phyloP scores from a whole-genome alignment of 805 yeast genomes.

The Teunomyces kruisii region DNA sequence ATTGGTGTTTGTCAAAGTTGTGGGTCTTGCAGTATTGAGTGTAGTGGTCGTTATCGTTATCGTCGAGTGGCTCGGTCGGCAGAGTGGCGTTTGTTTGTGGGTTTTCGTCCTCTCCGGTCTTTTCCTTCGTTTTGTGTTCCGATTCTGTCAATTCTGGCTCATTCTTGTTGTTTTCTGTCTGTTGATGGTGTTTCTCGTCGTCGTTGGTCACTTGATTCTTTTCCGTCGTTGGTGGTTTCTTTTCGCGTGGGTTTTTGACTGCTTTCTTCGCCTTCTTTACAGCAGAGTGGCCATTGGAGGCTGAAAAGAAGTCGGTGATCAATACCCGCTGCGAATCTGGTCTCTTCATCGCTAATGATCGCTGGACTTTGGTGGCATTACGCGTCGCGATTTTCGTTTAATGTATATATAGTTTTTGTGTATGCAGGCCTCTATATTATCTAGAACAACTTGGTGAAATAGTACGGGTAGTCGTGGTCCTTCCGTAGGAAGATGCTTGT shows the following conservation, averaged over 20 bases:
- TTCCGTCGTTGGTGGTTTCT: not conserved
- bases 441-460: slow-evolving; percentile 29
- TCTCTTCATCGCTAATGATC: not conserved
- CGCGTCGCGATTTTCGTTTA: not conserved
- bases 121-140: not conserved
- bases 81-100: not conserved
- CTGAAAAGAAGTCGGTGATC: slow-evolving; percentile 20
- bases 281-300: not conserved
- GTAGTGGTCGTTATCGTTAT: too few species aligned
- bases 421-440: not conserved
- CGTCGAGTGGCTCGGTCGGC: not conserved
- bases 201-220: not conserved
- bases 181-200: not conserved
- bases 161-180: not conserved
- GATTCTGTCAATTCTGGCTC: not conserved
- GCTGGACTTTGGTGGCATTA: too few species aligned
- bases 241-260: not conserved
- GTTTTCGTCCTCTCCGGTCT: not conserved
- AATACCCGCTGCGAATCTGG: slow-evolving; percentile 1
- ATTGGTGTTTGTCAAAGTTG: slow-evolving; percentile 49
- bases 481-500: slow-evolving; percentile 46
- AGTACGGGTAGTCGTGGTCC: slow-evolving; percentile 50
- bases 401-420: too few species aligned
- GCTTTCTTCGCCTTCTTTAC: slow-evolving; percentile 3
- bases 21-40: slow-evolving; percentile 8